Evolutionary conservation across 176 grass and related monocot genomes (phyloP), one percentile per base, ranked within the genome.

Genomic region (Chloris gayana): DNA sequence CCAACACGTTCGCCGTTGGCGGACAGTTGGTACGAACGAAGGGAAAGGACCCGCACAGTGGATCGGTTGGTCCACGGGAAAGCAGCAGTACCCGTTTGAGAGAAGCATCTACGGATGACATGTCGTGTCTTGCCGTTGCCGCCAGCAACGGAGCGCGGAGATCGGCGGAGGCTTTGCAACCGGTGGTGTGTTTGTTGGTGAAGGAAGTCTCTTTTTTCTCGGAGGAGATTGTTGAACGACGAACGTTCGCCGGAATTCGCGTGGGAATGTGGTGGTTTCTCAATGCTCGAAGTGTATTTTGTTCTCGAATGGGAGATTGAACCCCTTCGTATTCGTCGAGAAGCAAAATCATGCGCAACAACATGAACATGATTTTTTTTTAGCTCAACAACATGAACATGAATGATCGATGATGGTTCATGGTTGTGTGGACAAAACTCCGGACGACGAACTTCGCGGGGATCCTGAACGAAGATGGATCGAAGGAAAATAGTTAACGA

Each of bases 1-100:
- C 67, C 74, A 72, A 63, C 42, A 78, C 56, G 69, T 51, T 72
- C 63, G 67, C 69, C 59, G 67, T 57, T 77, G 12, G 45, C 57
- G 75, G 56, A 77, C 70, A 50, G 65, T 59, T 42, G 31, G 74
- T 72, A 78, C 56, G 57, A 71, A 50, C 67, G 17, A 53, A 57
- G 53, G 41, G 54, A 37, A 78, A 78, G 77, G 31, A 70, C 83
- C 41, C 8, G 41, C 74, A 53, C 25, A 25, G 39, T 57, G 19
- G 15, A 31, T 25, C 49, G 21, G 14, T 7, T 47, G 74, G 21
- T 15, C 64, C 50, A 37, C 21, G 12, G 14, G 1, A 7, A 27
- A 68, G 60, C 19, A 65, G 7, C 15, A 34, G 39, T 31, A 32
- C 26, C 38, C 33, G 17, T 22, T 18, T 4, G 2, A 41, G 44